phyloP scores from a whole-genome alignment of 2,329 filamentous ascomycete genomes.

The Verticillium nubilum region DNA sequence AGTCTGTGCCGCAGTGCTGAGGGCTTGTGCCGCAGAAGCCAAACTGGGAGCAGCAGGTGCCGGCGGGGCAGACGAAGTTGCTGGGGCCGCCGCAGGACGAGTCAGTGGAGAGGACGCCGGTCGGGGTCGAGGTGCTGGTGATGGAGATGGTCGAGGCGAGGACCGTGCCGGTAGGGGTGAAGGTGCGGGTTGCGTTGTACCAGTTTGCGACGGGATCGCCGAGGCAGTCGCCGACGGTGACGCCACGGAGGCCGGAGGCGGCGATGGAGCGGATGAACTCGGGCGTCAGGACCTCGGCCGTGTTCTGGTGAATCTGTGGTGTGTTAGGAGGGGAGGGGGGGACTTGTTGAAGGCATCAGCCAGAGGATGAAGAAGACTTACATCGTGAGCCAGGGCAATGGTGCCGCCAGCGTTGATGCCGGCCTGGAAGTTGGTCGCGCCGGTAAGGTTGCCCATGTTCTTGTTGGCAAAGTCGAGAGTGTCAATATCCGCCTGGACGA shows the following conservation, averaged over 20 bases:
- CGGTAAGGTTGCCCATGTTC: constrained; percentile 36
- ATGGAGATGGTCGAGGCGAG: constrained; percentile 7
- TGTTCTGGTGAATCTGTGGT: constrained; percentile 10
- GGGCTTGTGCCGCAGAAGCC: constrained; percentile 14
- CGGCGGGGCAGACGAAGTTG: constrained; percentile 9
- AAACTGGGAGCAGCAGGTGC: constrained; percentile 13
- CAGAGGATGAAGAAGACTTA: constrained; percentile 30
- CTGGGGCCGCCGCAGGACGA: constrained; percentile 9
- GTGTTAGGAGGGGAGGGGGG: too few species aligned
- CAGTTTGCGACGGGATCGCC: constrained; percentile 9
- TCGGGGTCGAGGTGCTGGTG: constrained; percentile 12
- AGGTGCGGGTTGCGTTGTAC: constrained; percentile 11
- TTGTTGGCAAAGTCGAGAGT: constrained; percentile 53
- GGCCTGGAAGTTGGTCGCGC: constrained; percentile 29
- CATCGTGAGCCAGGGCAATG: constrained; percentile 48
- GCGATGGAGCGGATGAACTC: constrained; percentile 1
- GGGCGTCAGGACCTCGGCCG: constrained; percentile 4
- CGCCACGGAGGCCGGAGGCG: neutral
- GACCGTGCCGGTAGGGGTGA: constrained; percentile 10
- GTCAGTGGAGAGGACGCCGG: constrained; percentile 8
- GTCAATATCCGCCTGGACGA: constrained; percentile 51
- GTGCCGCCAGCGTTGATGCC: constrained; percentile 25
- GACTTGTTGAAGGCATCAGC: too few species aligned
- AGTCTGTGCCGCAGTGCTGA: constrained; percentile 13
- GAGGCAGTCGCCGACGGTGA: constrained; percentile 7